Percentiles rank a stretch among this genome's conserved stretches.
phyloP scores from a whole-genome alignment of 495 filamentous ascomycete genomes.

The Talaromyces stipitatus region DNA sequence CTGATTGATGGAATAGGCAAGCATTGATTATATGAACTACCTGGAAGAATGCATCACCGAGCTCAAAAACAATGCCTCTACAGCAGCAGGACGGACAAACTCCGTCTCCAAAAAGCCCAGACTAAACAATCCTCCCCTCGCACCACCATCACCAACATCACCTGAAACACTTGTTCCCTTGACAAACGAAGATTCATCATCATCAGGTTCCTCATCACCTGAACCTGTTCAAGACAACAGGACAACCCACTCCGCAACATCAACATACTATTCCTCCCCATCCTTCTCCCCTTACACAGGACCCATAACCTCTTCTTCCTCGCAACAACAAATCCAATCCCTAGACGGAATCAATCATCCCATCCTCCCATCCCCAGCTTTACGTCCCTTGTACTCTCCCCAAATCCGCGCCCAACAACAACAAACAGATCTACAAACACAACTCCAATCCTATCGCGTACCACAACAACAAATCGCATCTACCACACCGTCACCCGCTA shows the following conservation, averaged over 20 bases:
- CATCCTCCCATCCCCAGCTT: constrained; percentile 34
- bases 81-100: constrained; percentile 7
- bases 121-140: constrained; percentile 7
- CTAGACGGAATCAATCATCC: constrained; percentile 24
- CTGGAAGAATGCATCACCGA: constrained; percentile 82
- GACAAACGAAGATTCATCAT: constrained; percentile 10
- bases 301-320: background rate
- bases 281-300: constrained; percentile 26
- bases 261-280: constrained; percentile 26
- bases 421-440: background rate
- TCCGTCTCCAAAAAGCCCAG: background rate
- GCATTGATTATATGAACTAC: constrained; percentile 94
- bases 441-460: constrained; percentile 12
- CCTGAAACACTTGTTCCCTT: constrained; percentile 21
- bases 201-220: constrained; percentile 30
- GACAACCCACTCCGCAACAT: constrained; percentile 3
- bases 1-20: constrained; percentile 52
- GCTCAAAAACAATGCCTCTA: constrained; percentile 52
- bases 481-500: constrained; percentile 24
- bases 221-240: constrained; percentile 13
- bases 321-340: constrained; percentile 16
- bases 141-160: constrained; percentile 29
- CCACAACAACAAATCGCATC: constrained; percentile 15
- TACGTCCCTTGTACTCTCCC: constrained; percentile 23
- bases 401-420: background rate